Conservation (phyloP, 2,329 filamentous ascomycete species). For the Fusarium pseudocircinatum region DNA sequence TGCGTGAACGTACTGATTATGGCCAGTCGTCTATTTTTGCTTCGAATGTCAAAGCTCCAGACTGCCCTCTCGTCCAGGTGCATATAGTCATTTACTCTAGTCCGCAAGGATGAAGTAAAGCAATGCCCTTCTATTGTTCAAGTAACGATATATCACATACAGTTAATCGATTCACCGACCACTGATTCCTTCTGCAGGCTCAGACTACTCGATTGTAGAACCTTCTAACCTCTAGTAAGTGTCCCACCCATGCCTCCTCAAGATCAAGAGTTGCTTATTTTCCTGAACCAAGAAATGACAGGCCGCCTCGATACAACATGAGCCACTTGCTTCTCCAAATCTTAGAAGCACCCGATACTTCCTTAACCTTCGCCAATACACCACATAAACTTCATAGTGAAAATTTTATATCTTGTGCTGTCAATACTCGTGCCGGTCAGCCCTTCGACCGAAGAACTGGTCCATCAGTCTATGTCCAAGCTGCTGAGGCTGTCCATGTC, state of each 20-base stretch:
- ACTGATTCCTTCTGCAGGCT: slow-evolving; percentile 12
- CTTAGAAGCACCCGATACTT: slow-evolving; percentile 1
- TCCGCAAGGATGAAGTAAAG: neutral
- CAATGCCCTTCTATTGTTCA: slow-evolving; percentile 12
- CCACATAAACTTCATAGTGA: slow-evolving; percentile 15
- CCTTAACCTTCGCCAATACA: slow-evolving; percentile 1
- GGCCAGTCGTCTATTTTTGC: neutral
- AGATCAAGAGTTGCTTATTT: slow-evolving; percentile 13
- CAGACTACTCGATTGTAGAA: slow-evolving; percentile 23
- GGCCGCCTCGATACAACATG: slow-evolving; percentile 16
- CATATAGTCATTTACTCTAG: neutral
- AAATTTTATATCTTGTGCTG: slow-evolving; percentile 11
- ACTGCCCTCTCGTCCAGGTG: neutral
- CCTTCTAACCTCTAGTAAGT: slow-evolving; percentile 41
- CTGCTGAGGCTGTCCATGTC: slow-evolving; percentile 19
- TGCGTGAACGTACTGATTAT: neutral
- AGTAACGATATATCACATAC: slow-evolving; percentile 17
- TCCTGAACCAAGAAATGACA: slow-evolving; percentile 7
- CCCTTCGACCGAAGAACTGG: slow-evolving; percentile 3
- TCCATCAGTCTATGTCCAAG: slow-evolving; percentile 31
- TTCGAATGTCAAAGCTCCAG: neutral
- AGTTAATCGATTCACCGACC: slow-evolving; percentile 1
- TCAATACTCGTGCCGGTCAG: slow-evolving; percentile 5
- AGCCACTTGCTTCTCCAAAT: slow-evolving; percentile 23
- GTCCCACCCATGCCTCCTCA: slow-evolving; percentile 9